Base-by-base conservation (phyloP, 306 rosid species). In the Castanea crenata region DNA sequence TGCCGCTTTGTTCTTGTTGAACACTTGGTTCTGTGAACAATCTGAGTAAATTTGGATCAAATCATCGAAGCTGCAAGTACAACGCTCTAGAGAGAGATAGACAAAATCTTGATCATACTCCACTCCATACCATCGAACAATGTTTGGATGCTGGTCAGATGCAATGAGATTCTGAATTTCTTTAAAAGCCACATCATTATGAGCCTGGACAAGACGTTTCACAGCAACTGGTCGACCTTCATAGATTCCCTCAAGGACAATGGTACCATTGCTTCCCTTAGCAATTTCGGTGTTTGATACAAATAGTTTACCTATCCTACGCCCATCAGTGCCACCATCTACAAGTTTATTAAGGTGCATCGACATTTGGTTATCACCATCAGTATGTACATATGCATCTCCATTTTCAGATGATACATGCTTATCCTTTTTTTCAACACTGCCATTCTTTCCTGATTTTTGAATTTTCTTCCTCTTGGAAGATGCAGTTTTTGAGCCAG, bases 51-150 rank as follows among this genome's bases (percentile, higher is more conserved):
- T 78, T 20, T 76, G 89, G 79, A 90, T 83, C 79, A 92, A 82
- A 78, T 94, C 91, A 69, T 85, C 88, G 69, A 94, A 86, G 84
- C 79, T 92, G 81, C 93, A 94, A 21, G 81, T 77, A 77, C 98
- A 92, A 38, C 93, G 92, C 84, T 94, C 97, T 54, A 94, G 69
- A 44, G 97, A 85, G 74, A 94, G 87, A 81, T 92, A 94, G 49
- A 92, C 84, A 87, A 94, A 94, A 89, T 94, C 94, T 59, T 78
- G 89, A 88, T 94, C 97, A 80, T 72, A 57, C 79, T 94, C 97
- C 83, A 88, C 91, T 46, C 96, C 97, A 62, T 86, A 87, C 98
- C 97, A 94, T 71, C 97, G 79, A 10, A 94, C 93, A 83, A 94
- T 86, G 73, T 92, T 94, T 72, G 94, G 92, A 84, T 94, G 97